A percentile compares a stretch with the other conserved stretches of the same genome.
Conservation (phyloP, 2,329 filamentous ascomycete genomes). For the Ophiostoma sp. region DNA sequence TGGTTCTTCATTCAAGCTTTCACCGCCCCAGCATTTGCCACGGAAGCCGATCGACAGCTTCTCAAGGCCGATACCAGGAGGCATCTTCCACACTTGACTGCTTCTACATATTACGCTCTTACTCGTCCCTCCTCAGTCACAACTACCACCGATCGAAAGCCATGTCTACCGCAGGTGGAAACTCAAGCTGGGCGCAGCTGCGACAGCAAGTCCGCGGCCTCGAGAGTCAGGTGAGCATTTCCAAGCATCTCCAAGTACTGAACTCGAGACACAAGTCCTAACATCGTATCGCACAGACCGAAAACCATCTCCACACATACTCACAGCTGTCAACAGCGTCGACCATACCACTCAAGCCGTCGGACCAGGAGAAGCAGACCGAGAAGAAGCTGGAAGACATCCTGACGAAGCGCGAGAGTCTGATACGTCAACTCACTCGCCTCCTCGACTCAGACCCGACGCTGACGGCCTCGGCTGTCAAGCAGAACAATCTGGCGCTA, state of each 20-base stretch:
- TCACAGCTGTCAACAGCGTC: slow-evolving; percentile 81
- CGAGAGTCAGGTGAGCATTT: slow-evolving; percentile 69
- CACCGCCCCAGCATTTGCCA: neutral
- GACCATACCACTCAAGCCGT: slow-evolving; percentile 74
- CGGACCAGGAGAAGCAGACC: slow-evolving; percentile 73
- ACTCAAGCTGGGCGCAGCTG: slow-evolving; percentile 80
- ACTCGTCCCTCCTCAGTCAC: neutral
- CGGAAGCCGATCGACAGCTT: neutral
- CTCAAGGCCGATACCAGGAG: neutral
- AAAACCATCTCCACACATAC: slow-evolving; percentile 76
- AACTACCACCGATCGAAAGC: neutral
- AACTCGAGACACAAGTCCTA: neutral
- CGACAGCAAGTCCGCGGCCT: slow-evolving; percentile 84
- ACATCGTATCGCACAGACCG: slow-evolving; percentile 54
- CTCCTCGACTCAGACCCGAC: slow-evolving; percentile 89
- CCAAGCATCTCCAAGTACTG: neutral
- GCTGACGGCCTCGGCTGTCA: slow-evolving; percentile 84
- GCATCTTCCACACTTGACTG: neutral
- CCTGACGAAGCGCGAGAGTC: slow-evolving; percentile 73
- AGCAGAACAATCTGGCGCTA: slow-evolving; percentile 89
- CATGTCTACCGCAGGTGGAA: slow-evolving; percentile 26
- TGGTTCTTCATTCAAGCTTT: neutral
- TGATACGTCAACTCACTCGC: slow-evolving; percentile 75
- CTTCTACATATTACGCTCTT: neutral
- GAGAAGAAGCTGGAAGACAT: slow-evolving; percentile 80